Percentiles rank a stretch among this genome's conserved stretches.
Conservation (phyloP, 257 asterid species). For the Gardenia jasminoides region DNA sequence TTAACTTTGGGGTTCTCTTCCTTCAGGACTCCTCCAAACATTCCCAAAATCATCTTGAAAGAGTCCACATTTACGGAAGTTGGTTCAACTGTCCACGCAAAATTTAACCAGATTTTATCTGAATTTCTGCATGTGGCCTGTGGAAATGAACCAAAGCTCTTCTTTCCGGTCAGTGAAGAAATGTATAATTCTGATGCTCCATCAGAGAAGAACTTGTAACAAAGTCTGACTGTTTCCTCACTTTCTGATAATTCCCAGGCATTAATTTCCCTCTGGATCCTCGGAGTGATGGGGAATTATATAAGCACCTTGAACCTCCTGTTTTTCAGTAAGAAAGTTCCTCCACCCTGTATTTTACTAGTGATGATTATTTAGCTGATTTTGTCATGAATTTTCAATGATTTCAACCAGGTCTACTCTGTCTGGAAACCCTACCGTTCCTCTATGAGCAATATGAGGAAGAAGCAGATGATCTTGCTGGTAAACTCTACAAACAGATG, state of each 20-base stretch:
- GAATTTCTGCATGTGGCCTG: constrained; percentile 35
- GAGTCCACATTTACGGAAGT: constrained; percentile 36
- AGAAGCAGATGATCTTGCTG: constrained; percentile 46
- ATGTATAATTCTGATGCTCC: not conserved
- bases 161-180: constrained; percentile 40
- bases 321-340: constrained; percentile 42
- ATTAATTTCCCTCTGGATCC: constrained; percentile 40
- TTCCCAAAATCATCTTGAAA: constrained; percentile 29
- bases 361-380: not conserved
- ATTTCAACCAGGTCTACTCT: constrained; percentile 38
- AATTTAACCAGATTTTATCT: constrained; percentile 32
- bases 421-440: constrained; percentile 51
- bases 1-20: not conserved
- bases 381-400: constrained; percentile 2
- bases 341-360: not conserved
- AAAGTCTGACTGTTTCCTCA: not conserved
- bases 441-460: constrained; percentile 52
- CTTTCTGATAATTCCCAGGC: constrained; percentile 29
- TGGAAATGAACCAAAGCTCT: constrained; percentile 48
- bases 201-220: not conserved
- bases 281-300: constrained; percentile 49
- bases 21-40: constrained; percentile 51
- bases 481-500: constrained; percentile 22
- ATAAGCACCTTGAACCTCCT: constrained; percentile 56
- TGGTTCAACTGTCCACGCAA: constrained; percentile 33